A percentile compares a stretch with the other conserved stretches of the same genome.
Evolutionary conservation across 768 basidiomycete species (phyloP).

Genomic region (Neoboletus magnificus): DNA sequence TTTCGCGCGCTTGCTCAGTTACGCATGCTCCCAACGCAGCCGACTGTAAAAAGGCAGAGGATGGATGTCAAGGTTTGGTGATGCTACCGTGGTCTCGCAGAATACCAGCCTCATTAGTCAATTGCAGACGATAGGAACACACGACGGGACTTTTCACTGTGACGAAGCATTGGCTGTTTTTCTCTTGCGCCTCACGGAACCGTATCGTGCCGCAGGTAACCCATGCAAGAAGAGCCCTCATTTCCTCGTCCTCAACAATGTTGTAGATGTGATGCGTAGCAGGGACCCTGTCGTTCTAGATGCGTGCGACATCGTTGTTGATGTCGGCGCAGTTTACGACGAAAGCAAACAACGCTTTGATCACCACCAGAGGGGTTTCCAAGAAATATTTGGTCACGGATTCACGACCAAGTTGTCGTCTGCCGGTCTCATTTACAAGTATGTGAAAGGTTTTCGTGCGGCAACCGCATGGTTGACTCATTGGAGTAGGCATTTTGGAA

Average conservation of each 20-base stretch:
- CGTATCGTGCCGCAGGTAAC: conserved; percentile 75
- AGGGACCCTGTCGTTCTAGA: conserved; percentile 70
- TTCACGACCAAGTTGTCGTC: conserved; percentile 88
- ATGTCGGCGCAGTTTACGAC: conserved; percentile 93
- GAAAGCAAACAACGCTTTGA: conserved; percentile 77
- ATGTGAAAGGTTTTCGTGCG: conserved; percentile 22
- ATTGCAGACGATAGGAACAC: conserved; percentile 80
- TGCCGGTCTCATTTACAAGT: conserved; percentile 97
- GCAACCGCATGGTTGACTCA: conserved; percentile 1
- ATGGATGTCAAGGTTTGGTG: conserved; percentile 39
- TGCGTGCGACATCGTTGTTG: conserved; percentile 90
- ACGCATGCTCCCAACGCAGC: conserved; percentile 24
- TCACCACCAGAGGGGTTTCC: conserved; percentile 94
- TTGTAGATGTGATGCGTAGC: conserved; percentile 61
- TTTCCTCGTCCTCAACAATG: not conserved
- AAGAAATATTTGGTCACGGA: conserved; percentile 83
- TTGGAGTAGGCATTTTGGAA: conserved; percentile 73
- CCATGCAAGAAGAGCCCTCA: conserved; percentile 11
- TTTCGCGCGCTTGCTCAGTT: not conserved
- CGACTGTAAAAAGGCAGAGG: conserved; percentile 41
- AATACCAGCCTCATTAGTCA: not conserved
- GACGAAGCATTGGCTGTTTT: conserved; percentile 96
- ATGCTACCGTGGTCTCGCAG: not conserved
- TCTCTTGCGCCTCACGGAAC: conserved; percentile 72
- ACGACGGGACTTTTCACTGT: conserved; percentile 95